phyloP scores from a whole-genome alignment of 208 protist species.

The Phytomonas francai region DNA sequence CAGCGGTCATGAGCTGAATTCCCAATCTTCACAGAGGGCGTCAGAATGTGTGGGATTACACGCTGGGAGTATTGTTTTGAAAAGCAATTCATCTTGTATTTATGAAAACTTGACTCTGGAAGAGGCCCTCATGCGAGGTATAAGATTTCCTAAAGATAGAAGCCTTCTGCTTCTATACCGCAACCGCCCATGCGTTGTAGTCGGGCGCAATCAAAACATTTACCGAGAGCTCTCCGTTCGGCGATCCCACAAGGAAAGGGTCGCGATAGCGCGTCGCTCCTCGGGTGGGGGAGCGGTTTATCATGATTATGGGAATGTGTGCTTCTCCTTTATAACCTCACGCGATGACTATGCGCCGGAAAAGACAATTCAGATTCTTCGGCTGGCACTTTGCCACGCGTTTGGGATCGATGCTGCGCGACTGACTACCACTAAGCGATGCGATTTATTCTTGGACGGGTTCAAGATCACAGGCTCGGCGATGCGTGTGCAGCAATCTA shows the following conservation, averaged over 20 bases:
- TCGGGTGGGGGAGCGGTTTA: constrained; percentile 83
- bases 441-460: constrained; percentile 79
- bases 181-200: constrained; percentile 76
- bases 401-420: constrained; percentile 26
- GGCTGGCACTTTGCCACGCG: constrained; percentile 28
- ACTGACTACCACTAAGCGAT: constrained; percentile 54
- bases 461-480: constrained; percentile 83
- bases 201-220: constrained; percentile 81
- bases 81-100: constrained; percentile 44
- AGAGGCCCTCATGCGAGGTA: constrained; percentile 59
- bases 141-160: constrained; percentile 27
- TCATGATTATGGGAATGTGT: constrained; percentile 76
- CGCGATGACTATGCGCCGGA: constrained; percentile 59
- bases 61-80: constrained; percentile 8
- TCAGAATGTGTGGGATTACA: background rate
- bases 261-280: constrained; percentile 56
- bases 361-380: constrained; percentile 65
- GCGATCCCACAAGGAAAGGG: constrained; percentile 23
- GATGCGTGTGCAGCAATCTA: constrained; percentile 81
- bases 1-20: background rate
- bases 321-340: constrained; percentile 76
- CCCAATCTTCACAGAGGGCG: background rate
- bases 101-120: constrained; percentile 70
- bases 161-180: constrained; percentile 57
- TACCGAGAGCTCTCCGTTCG: constrained; percentile 58